Base-by-base conservation (phyloP, 2,329 filamentous ascomycete species). In the Cordyceps pruinosa region DNA sequence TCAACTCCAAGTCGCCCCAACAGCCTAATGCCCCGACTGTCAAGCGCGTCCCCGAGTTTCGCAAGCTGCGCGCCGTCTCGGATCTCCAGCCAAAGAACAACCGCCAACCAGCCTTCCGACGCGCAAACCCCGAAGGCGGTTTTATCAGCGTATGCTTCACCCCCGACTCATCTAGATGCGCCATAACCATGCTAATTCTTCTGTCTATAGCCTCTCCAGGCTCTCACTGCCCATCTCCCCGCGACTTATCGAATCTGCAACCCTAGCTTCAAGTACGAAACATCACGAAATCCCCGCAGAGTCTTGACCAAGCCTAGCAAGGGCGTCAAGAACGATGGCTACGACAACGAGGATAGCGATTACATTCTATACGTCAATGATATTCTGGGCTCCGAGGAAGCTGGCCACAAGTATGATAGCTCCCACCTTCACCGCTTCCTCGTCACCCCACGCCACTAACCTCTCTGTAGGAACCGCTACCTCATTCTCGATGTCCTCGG, bases 351-450 rank as follows among this genome's bases (percentile, higher is more conserved):
- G 71, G 94, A 99, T 65, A 97, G 94, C 72, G 94, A 99, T 69
- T 99, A 99, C 70, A 99, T 99, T 67, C 83, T 99, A 64, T 99
- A 97, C 66, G 94, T 99, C 66, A 99, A 99, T 71, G 94, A 99
- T 70, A 99, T 99, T 62, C 78, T 99, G 56, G 94, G 94, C 10
- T 97, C 93, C 15, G 94, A 99, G 73, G 94, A 99, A 72, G 93
- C 93, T 61, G 94, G 94, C 41, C 94, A 99, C 77, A 99, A 97
- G 89, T 91, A 77, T 44, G 54, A 26, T 21, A 42, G 41, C 54
- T 10, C 37, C 35, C 23, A 15, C 9, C 13, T n/a, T 12, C 8
- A 19, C 44, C 34, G 26, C 13, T 6, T 19, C 9, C 9, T 30
- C 21, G 13, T 56, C 41, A 58, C 56, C 58, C 58, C 21, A 42